phyloP scores from a whole-genome alignment of 208 protist species.

The Leishmania martiniquensis region DNA sequence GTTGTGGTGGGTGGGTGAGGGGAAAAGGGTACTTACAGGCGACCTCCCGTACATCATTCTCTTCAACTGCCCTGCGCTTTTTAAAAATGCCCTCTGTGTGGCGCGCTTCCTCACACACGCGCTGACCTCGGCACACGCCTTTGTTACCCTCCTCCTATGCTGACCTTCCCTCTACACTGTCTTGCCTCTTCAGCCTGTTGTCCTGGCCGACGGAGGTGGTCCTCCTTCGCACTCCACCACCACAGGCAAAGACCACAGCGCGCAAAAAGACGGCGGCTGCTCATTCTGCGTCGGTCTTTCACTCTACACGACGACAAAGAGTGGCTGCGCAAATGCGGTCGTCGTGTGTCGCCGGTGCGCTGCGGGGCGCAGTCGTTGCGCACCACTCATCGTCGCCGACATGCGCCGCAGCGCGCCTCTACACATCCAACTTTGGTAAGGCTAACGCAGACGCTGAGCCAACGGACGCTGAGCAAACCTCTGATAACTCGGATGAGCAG shows the following conservation, averaged over 20 bases:
- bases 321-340: neutral
- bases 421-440: conserved; percentile 19
- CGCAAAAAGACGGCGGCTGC: neutral
- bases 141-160: neutral
- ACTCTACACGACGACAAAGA: neutral
- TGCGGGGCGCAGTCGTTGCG: neutral
- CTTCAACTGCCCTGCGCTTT: neutral
- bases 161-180: neutral
- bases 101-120: neutral
- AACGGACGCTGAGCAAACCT: neutral
- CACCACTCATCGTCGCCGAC: neutral
- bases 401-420: conserved; percentile 4
- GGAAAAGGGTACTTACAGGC: neutral
- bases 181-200: conserved; percentile 7
- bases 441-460: neutral
- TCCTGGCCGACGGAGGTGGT: neutral
- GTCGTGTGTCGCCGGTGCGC: neutral
- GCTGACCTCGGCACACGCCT: neutral
- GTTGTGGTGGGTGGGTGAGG: neutral
- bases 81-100: neutral
- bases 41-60: neutral
- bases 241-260: neutral
- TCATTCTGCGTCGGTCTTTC: no score
- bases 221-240: neutral
- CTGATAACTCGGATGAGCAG: neutral